Conservation (phyloP, 1,139 yeast species). For the Geotrichum carabidarum region DNA sequence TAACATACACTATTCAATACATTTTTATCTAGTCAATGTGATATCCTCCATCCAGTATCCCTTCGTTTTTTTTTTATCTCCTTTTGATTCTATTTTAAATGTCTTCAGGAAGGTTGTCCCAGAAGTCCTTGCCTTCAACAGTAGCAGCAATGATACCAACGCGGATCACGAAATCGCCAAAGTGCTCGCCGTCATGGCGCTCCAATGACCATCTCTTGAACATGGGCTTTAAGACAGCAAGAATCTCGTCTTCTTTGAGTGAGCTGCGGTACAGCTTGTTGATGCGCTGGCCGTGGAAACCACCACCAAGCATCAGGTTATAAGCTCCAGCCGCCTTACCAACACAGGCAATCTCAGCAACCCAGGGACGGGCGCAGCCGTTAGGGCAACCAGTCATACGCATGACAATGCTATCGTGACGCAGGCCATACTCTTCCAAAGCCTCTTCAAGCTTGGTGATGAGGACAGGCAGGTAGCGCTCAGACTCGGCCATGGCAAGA, state of each 20-base stretch:
- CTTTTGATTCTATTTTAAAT: neutral
- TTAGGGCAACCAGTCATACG: constrained; percentile 99
- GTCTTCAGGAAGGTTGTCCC: constrained; percentile 86
- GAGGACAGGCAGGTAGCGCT: constrained; percentile 83
- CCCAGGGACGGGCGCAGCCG: constrained; percentile 98
- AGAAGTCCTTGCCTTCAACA: constrained; percentile 86
- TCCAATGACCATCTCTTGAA: constrained; percentile 94
- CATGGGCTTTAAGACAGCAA: constrained; percentile 70
- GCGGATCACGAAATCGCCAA: constrained; percentile 90
- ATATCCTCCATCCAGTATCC: too few species aligned
- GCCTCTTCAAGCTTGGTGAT: constrained; percentile 76
- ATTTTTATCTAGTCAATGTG: too few species aligned
- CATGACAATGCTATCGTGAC: constrained; percentile 93
- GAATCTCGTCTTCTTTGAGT: constrained; percentile 83
- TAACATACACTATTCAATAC: too few species aligned
- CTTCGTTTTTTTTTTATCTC: too few species aligned
- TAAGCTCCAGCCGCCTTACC: constrained; percentile 95
- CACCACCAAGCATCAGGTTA: constrained; percentile 94
- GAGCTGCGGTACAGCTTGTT: constrained; percentile 88
- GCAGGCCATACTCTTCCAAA: constrained; percentile 84
- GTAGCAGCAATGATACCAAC: constrained; percentile 84
- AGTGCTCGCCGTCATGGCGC: constrained; percentile 85
- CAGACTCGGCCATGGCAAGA: constrained; percentile 97
- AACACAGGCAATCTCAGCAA: constrained; percentile 91
- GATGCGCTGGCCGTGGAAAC: constrained; percentile 87